phyloP scores from a whole-genome alignment of 805 yeast species.

The Blastobotrys americana region DNA sequence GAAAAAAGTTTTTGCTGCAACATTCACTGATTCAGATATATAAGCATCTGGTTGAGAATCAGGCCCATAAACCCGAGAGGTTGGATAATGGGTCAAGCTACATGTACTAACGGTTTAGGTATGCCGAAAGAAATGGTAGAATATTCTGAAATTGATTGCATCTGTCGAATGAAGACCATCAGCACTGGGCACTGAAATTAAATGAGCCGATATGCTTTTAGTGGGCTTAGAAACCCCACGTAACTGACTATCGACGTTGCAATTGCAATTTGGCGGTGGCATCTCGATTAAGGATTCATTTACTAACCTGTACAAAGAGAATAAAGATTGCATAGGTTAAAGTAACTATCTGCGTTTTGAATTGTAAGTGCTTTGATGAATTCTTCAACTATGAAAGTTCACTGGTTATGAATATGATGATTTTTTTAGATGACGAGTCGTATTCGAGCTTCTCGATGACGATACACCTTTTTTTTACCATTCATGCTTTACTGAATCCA shows the following conservation, averaged over 20 bases:
- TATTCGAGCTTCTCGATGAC: constrained; percentile 93
- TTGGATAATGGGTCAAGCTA: not conserved
- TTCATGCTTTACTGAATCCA: constrained; percentile 81
- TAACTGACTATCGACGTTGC: no score
- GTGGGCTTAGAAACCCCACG: constrained; percentile 99
- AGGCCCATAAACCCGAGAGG: no score
- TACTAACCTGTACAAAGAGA: no score
- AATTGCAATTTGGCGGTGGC: not conserved
- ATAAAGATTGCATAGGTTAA: no score
- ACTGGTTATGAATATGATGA: constrained; percentile 35
- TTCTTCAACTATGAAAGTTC: not conserved
- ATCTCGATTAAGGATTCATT: no score
- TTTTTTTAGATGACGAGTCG: constrained; percentile 96
- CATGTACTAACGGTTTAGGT: constrained; percentile 15
- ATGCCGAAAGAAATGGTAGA: not conserved
- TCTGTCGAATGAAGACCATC: constrained; percentile 60
- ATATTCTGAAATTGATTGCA: not conserved
- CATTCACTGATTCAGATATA: constrained; percentile 30
- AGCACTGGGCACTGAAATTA: constrained; percentile 98
- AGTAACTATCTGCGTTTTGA: no score
- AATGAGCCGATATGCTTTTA: constrained; percentile 89
- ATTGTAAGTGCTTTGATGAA: constrained; percentile 16
- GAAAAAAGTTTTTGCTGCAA: constrained; percentile 54
- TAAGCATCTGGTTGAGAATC: not conserved
- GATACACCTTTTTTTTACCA: constrained; percentile 75